Base-by-base conservation (phyloP, 2,329 filamentous ascomycete genomes). In the Pseudocercospora eumusae region DNA sequence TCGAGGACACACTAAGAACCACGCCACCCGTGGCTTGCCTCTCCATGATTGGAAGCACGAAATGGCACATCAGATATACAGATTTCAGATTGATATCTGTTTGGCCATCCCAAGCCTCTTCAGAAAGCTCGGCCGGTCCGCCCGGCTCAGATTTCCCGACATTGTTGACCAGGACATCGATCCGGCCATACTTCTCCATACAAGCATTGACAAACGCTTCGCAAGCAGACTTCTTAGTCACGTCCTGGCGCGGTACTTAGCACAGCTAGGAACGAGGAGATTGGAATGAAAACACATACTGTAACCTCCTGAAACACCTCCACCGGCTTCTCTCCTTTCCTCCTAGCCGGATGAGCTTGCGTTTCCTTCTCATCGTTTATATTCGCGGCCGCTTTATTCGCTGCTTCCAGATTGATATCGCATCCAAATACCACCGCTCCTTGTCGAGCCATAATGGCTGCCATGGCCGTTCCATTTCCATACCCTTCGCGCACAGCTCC, bases 161-260 rank as follows among this genome's bases (percentile, higher is more conserved):
- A 57, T 87, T 87, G 65, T 86, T 86, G 15, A 88, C 71, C 0
- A 88, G 74, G 21, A 88, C 83, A 64, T 88, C 85, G 57, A 87
- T 82, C 5, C 82, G 78, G 8, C 83, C 83, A 63, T 86, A 80
- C 42, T 80, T 81, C 0, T 75, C 69, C 18, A 84, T 68, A 49
- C 83, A 86, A 0, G 79, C 78, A 33, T 83, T 79, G 3, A 87
- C 79, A 0, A 86, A 78, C 0, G 71, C 70, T 64, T 83, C 81
- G 69, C 86, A 83, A 15, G 82, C 82, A 0, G 73, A 69, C 0
- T 80, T 78, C 5, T 80, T 79, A 0, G 84, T 86, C 1, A 84
- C 84, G 66, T 87, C 76, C 69, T 71, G 50, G 11, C 28, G 9
- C 45, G 10, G 10, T 4, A 18, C 21, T 52, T 25, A 52, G 47